These are phyloP conservation scores for Pinus tabuliformis DNA, from an alignment of 75 land plant genomes.

Conservation along the genomic window DNA sequence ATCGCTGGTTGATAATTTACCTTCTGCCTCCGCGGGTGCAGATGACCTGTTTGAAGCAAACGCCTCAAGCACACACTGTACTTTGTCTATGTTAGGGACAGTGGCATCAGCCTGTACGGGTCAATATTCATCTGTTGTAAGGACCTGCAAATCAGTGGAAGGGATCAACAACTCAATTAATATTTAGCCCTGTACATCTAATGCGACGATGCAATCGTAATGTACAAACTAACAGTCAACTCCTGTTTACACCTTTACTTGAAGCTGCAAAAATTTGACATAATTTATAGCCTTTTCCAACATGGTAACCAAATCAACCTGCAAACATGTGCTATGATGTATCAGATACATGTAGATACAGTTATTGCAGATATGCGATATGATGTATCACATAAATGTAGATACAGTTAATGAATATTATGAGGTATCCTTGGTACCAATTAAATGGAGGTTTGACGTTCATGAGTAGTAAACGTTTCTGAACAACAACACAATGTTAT, in stretches of 20 bases:
- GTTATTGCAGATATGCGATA: background rate
- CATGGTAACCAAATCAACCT: constrained; percentile 91
- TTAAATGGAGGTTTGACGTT: background rate
- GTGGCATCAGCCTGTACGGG: constrained; percentile 62
- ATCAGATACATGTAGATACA: too few species aligned
- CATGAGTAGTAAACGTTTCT: background rate
- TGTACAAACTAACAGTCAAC: background rate
- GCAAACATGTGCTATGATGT: too few species aligned
- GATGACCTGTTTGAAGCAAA: constrained; percentile 1
- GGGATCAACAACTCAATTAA: background rate
- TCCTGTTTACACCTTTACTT: constrained; percentile 60
- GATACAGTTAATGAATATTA: too few species aligned
- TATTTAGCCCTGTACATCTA: background rate
- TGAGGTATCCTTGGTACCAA: background rate
- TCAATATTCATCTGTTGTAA: constrained; percentile 83
- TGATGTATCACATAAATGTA: too few species aligned
- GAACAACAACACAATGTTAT: background rate
- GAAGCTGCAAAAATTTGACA: constrained; percentile 83
- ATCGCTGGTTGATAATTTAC: too few species aligned
- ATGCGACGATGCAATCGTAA: background rate
- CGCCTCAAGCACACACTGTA: constrained; percentile 58
- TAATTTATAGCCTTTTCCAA: constrained; percentile 89
- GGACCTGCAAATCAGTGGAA: constrained; percentile 14
- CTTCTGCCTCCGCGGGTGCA: background rate
- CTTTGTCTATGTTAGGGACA: constrained; percentile 42